Evolutionary conservation across 257 asterid species (phyloP).

Genomic region (Jacaranda mimosifolia): DNA sequence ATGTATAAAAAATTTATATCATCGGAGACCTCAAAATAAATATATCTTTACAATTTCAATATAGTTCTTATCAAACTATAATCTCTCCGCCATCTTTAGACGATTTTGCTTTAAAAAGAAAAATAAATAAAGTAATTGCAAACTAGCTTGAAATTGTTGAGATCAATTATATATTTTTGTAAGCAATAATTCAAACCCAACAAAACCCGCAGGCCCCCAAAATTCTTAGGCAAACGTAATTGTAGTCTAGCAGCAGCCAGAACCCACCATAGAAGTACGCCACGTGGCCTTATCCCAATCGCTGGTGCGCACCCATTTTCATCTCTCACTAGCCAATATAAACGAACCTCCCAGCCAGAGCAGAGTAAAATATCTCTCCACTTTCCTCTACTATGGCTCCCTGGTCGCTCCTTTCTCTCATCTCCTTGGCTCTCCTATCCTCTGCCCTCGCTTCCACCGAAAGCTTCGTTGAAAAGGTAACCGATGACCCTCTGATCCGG

Average conservation of each 20-base stretch:
- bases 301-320: constrained; percentile 35
- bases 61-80: too few species aligned
- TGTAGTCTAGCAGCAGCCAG: neutral
- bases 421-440: constrained; percentile 45
- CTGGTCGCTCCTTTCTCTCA: constrained; percentile 38
- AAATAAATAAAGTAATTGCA: too few species aligned
- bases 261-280: constrained; percentile 1
- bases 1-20: too few species aligned
- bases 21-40: too few species aligned
- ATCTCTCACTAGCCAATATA: constrained; percentile 32
- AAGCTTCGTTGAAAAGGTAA: constrained; percentile 22
- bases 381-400: constrained; percentile 54
- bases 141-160: too few species aligned
- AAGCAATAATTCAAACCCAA: neutral
- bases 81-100: too few species aligned
- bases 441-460: constrained; percentile 39
- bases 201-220: neutral
- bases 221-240: neutral
- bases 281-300: constrained; percentile 54
- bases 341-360: neutral
- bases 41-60: too few species aligned
- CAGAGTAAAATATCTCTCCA: constrained; percentile 33
- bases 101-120: too few species aligned
- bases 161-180: neutral
- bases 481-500: constrained; percentile 71